Conservation (phyloP, 768 basidiomycete species). For the Rhodotorula paludigena region DNA sequence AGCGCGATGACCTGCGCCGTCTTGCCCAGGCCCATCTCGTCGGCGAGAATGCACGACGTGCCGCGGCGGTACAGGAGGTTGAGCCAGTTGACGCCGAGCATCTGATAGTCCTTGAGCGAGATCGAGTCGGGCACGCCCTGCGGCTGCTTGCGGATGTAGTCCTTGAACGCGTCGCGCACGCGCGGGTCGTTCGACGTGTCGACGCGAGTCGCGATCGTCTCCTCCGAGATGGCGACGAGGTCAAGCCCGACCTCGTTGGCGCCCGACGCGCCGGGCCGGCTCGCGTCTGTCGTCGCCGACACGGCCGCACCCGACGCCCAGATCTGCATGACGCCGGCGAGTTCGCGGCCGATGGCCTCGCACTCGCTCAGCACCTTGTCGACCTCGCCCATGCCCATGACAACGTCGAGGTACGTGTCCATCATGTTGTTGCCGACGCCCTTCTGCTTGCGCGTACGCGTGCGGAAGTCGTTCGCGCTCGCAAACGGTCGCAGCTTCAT, state of each 20-base stretch:
- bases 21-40: conserved; percentile 99
- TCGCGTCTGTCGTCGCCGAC: conserved; percentile 32
- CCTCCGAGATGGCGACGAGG: conserved; percentile 46
- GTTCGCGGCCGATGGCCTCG: conserved; percentile 71
- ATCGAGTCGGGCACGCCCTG: conserved; percentile 53
- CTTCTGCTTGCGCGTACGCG: conserved; percentile 82
- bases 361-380: conserved; percentile 84
- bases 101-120: conserved; percentile 88
- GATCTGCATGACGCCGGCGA: conserved; percentile 67
- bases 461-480: conserved; percentile 67
- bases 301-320: conserved; percentile 55
- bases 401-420: conserved; percentile 79
- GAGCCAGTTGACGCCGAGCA: conserved; percentile 97
- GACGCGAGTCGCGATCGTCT: conserved; percentile 43
- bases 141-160: conserved; percentile 74
- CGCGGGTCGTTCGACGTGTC: conserved; percentile 41
- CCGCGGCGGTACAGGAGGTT: conserved; percentile 73
- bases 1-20: conserved; percentile 98
- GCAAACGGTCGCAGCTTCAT: conserved; percentile 72
- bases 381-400: conserved; percentile 68
- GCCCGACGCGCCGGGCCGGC: conserved; percentile 27
- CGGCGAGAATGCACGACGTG: conserved; percentile 90
- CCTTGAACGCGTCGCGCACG: conserved; percentile 45
- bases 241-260: conserved; percentile 38
- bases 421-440: conserved; percentile 87